Evolutionary conservation across 1,139 yeast species (phyloP).

Genomic region (Pichia sp.): DNA sequence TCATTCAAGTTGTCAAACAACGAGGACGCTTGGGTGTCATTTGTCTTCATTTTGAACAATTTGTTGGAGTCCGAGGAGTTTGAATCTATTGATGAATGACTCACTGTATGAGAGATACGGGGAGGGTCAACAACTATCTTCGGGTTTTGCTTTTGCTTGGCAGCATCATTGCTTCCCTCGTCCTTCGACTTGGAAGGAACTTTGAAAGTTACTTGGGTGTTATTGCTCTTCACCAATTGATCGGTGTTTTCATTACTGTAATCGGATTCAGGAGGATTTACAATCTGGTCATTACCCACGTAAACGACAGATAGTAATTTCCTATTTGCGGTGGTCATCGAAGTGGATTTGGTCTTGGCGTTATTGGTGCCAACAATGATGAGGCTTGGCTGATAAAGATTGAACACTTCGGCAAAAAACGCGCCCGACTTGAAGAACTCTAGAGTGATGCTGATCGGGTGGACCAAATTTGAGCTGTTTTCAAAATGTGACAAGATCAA

Average conservation of each 20-base stretch:
- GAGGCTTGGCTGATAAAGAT: conserved; percentile 27
- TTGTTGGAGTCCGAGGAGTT: conserved; percentile 1
- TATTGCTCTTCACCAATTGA: not conserved
- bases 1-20: conserved; percentile 26
- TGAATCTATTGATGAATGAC: conserved; percentile 13
- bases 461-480: not conserved
- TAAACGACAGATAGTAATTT: conserved; percentile 28
- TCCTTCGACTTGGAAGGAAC: conserved; percentile 16
- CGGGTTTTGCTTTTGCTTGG: not conserved
- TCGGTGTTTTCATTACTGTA: not conserved
- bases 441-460: conserved; percentile 25
- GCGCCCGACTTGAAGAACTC: conserved; percentile 27
- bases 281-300: conserved; percentile 24
- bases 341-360: conserved; percentile 25
- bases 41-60: conserved; percentile 20
- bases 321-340: conserved; percentile 23
- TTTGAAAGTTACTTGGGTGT: conserved; percentile 23
- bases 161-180: not conserved
- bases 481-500: conserved; percentile 16
- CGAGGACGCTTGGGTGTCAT: conserved; percentile 23
- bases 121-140: not conserved
- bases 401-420: conserved; percentile 26
- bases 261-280: not conserved
- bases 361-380: conserved; percentile 28
- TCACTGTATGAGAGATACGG: not conserved